Evolutionary conservation across 2,329 filamentous ascomycete species (phyloP), one percentile per base, ranked within the genome.

Genomic region (Colletotrichum liriopes): DNA sequence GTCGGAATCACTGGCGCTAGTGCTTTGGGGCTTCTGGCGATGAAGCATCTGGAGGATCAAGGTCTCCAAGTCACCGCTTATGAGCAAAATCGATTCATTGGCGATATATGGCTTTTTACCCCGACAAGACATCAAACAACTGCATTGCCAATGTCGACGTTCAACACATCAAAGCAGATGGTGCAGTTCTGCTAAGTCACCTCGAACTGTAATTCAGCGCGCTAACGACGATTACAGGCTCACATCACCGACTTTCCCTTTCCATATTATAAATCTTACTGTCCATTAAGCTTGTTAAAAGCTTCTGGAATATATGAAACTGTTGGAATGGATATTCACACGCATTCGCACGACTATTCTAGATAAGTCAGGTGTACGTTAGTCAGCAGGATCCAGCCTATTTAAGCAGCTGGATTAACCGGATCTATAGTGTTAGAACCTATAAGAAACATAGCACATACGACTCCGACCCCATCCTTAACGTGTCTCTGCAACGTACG

Each of bases 1-100:
- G 76, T 81, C 14, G 79, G 78, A 23, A 76, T 81, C 8, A 65
- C 81, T 18, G 74, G 74, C 1, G 58, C 60, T 11, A 73, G 74
- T 4, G 51, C 65, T 23, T 37, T 76, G 5, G 74, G 74, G 4
- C 49, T 76, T n/a, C 52, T 71, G 12, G 69, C 74, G 8, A 8
- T 73, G 18, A 75, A 76, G 61, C 65, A 76, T 18, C 51, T 75
- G 29, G 59, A 45, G 20, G 74, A 76, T 35, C 62, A 73, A 32
- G 73, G 69, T 18, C 67, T 76, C 8, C 23, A 70, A 9, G 62
- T 67, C 18, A 75, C 66, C 12, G 69, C 65, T 4, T 73, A 75
- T 32, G 68, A 74, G 14, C 61, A 68, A 32, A 59, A 73, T 16
- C 54, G 61, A 4, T 71, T 65, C 26, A 23, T 75, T 16, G 74